phyloP scores from a whole-genome alignment of 148 eudicot genomes.

The Linanthus parryae region DNA sequence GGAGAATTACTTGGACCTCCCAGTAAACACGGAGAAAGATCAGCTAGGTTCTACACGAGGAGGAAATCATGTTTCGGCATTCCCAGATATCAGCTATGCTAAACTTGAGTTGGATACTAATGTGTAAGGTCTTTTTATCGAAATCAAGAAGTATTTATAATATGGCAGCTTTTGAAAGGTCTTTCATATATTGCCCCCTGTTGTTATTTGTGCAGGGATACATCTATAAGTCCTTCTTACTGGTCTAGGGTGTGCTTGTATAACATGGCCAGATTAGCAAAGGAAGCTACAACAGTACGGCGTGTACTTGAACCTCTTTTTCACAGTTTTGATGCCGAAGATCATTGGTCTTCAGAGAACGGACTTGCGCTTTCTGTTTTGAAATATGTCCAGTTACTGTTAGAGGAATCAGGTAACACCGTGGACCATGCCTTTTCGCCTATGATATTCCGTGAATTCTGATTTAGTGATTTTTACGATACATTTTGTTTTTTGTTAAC shows the following conservation, averaged over 20 bases:
- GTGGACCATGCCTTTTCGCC: background rate
- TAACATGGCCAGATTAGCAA: constrained; percentile 75
- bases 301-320: constrained; percentile 90
- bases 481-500: constrained; percentile 6
- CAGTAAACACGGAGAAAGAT: constrained; percentile 25
- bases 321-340: constrained; percentile 64
- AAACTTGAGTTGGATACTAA: constrained; percentile 37
- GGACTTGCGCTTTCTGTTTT: constrained; percentile 72
- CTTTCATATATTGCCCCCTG: background rate
- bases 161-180: background rate
- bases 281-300: constrained; percentile 80
- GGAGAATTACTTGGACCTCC: constrained; percentile 60
- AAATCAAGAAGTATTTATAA: background rate
- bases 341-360: constrained; percentile 66
- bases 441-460: background rate
- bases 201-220: constrained; percentile 34
- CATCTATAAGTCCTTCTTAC: constrained; percentile 68
- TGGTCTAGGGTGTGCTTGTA: constrained; percentile 85
- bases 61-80: constrained; percentile 23
- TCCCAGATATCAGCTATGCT: constrained; percentile 21
- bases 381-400: constrained; percentile 53
- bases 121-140: constrained; percentile 28
- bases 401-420: constrained; percentile 76
- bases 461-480: background rate
- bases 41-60: constrained; percentile 21